Evolutionary conservation across 176 grass and related monocot species (phyloP).

Genomic region (Ampelocalamus luodianensis): DNA sequence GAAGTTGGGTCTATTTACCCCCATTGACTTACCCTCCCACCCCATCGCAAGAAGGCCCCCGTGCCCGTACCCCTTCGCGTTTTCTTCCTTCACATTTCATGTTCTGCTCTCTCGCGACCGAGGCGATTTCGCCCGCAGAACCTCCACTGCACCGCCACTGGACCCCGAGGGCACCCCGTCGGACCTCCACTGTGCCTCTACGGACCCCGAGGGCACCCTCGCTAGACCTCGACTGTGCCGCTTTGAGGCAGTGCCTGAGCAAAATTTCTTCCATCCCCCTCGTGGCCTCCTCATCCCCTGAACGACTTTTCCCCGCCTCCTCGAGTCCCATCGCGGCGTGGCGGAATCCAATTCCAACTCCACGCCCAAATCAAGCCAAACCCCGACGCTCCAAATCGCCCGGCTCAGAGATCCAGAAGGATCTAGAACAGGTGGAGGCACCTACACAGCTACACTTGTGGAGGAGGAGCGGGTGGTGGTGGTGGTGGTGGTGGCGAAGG

Average conservation of each 20-base stretch:
- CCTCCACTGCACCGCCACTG: too few relatives aligned
- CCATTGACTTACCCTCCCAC: too few relatives aligned
- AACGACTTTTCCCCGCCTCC: conserved; percentile 31
- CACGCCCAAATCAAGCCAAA: conserved; percentile 1
- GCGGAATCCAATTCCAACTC: conserved; percentile 6
- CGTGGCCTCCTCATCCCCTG: conserved; percentile 3
- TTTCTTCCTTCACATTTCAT: too few relatives aligned
- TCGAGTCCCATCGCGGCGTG: background rate
- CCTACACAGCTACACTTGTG: background rate
- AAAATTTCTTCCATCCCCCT: background rate
- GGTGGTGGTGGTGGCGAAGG: background rate
- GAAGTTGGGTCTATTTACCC: too few relatives aligned
- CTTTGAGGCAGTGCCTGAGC: background rate
- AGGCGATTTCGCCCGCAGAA: too few relatives aligned
- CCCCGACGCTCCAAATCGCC: conserved; percentile 6
- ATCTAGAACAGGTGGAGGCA: conserved; percentile 7
- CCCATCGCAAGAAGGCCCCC: too few relatives aligned
- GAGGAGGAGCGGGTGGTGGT: conserved; percentile 28
- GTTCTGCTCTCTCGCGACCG: too few relatives aligned
- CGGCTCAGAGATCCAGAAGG: conserved; percentile 34
- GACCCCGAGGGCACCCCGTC: too few relatives aligned
- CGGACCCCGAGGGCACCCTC: too few relatives aligned
- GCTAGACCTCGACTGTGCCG: too few relatives aligned
- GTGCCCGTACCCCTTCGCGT: too few relatives aligned
- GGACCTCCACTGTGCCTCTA: too few relatives aligned